A percentile compares a stretch with the other conserved stretches of the same genome.
phyloP scores from a whole-genome alignment of 129 eudicot genomes.

The Chrysanthemum lavandulifolium region DNA sequence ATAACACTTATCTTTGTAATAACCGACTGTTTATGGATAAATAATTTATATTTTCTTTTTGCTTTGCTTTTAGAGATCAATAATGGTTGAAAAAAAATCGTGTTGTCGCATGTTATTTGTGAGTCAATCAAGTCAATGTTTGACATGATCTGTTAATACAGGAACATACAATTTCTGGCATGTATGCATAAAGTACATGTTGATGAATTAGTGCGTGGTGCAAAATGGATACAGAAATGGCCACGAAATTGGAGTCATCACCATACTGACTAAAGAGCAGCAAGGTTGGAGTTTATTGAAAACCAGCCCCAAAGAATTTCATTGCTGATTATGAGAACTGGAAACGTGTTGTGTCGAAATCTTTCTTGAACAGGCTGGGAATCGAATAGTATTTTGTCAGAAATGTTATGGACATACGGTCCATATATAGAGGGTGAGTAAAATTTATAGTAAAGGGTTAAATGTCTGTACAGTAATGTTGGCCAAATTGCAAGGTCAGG shows the following conservation, averaged over 20 bases:
- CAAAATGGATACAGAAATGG: conserved; percentile 56
- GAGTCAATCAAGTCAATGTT: too few relatives aligned
- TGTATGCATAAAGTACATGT: too few relatives aligned
- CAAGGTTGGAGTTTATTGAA: conserved; percentile 53
- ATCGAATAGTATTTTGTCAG: conserved; percentile 61
- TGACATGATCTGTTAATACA: too few relatives aligned
- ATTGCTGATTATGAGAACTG: conserved; percentile 56
- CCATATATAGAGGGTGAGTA: conserved; percentile 70
- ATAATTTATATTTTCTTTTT: too few relatives aligned
- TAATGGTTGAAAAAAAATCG: too few relatives aligned
- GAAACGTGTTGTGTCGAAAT: conserved; percentile 49
- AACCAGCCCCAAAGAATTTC: conserved; percentile 52
- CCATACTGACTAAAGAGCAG: conserved; percentile 58
- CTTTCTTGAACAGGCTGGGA: conserved; percentile 50
- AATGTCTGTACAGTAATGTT: not conserved
- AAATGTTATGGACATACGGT: conserved; percentile 69
- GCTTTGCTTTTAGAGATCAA: too few relatives aligned
- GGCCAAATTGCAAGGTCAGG: too few relatives aligned
- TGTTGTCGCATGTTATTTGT: too few relatives aligned
- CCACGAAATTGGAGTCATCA: conserved; percentile 52
- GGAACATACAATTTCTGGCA: too few relatives aligned
- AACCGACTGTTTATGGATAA: too few relatives aligned
- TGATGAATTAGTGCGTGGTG: too few relatives aligned
- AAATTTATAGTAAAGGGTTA: not conserved
- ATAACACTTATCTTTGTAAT: too few relatives aligned